Percentiles rank a stretch among this genome's conserved stretches.
These are phyloP conservation scores for Fusarium brachygibbosum DNA, from an alignment of 2,329 filamentous ascomycete species.

Conservation along the genomic window DNA sequence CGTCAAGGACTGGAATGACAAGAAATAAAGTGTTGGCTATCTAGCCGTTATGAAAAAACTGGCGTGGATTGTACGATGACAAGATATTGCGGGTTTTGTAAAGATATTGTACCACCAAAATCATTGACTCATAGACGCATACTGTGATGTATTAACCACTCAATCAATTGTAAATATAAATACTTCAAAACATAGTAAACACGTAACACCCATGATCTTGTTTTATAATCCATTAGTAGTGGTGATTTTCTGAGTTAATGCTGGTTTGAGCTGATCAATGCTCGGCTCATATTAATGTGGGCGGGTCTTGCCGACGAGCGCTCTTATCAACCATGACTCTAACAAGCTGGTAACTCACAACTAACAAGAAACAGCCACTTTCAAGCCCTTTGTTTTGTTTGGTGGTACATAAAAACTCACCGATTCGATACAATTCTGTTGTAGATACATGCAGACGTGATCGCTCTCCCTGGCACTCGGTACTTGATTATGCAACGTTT, in stretches of 20 bases:
- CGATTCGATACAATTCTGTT: background rate
- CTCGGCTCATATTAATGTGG: slow-evolving; percentile 35
- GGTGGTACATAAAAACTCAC: background rate
- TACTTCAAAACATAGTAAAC: background rate
- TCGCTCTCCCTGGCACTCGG: background rate
- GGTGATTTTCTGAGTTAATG: slow-evolving; percentile 4
- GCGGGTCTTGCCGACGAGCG: slow-evolving; percentile 44
- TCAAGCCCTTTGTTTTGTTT: background rate
- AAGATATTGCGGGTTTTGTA: slow-evolving; percentile 42
- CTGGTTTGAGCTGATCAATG: slow-evolving; percentile 30
- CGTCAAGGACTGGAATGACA: slow-evolving; percentile 72
- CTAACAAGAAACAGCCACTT: slow-evolving; percentile 4
- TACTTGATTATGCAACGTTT: slow-evolving; percentile 43
- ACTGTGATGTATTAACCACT: slow-evolving; percentile 46
- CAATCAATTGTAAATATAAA: slow-evolving; percentile 48
- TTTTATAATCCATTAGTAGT: background rate
- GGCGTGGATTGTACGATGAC: slow-evolving; percentile 38
- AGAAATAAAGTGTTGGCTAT: slow-evolving; percentile 25
- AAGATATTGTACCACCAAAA: slow-evolving; percentile 48
- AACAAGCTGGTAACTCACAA: slow-evolving; percentile 4
- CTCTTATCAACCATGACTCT: slow-evolving; percentile 42
- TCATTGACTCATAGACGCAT: slow-evolving; percentile 43
- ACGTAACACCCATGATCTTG: background rate
- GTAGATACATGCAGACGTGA: background rate
- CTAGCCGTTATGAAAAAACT: slow-evolving; percentile 18